Conservation (phyloP, 805 yeast genomes). For the Sugiyamaella mastotermitis region DNA sequence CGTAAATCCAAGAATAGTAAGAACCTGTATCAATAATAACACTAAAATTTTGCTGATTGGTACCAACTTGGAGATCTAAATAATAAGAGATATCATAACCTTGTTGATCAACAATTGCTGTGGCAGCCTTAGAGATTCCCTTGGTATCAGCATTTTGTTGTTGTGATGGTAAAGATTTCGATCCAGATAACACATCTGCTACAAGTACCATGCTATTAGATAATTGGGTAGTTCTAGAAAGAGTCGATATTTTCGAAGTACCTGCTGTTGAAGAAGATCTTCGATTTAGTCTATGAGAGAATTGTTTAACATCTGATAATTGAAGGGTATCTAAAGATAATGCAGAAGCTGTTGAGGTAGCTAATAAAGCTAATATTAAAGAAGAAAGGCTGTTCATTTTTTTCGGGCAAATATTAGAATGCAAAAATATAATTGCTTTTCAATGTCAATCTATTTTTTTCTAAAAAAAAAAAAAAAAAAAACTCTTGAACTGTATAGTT, state of each 20-base stretch:
- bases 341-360: too few relatives aligned
- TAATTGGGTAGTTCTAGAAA: neutral
- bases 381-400: too few relatives aligned
- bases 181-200: constrained; percentile 12
- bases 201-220: constrained; percentile 12
- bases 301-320: too few relatives aligned
- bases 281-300: too few relatives aligned
- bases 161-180: neutral
- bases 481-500: too few relatives aligned
- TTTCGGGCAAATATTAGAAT: too few relatives aligned
- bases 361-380: too few relatives aligned
- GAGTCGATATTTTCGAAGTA: constrained; percentile 1
- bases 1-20: constrained; percentile 59
- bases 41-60: constrained; percentile 34
- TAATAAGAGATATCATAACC: constrained; percentile 28
- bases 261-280: constrained; percentile 1
- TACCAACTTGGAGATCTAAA: constrained; percentile 23
- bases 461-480: too few relatives aligned
- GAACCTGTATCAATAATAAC: constrained; percentile 62
- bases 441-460: too few relatives aligned
- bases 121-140: constrained; percentile 4
- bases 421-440: too few relatives aligned
- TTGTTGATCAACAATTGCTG: constrained; percentile 18
- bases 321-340: too few relatives aligned
- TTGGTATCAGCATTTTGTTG: neutral